Base-by-base conservation (phyloP, 2,329 filamentous ascomycete species). In the Colletotrichum truncatum region DNA sequence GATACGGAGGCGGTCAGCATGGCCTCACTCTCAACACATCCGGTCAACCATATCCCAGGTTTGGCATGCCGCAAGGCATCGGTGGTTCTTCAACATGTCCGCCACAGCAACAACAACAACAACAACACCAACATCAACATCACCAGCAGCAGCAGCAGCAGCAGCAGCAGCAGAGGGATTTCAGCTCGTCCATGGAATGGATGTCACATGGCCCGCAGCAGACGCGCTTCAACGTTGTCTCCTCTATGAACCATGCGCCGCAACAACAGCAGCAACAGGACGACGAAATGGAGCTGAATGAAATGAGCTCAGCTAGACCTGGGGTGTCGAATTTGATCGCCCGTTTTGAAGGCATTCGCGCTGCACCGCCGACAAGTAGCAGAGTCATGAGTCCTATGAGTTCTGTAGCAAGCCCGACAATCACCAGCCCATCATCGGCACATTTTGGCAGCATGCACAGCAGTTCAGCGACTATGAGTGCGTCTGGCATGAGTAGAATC, bases 301-400 rank as follows among this genome's bases (percentile, higher is more conserved):
- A 68, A 16, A 21, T 69, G 4, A 41, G 57, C 14, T 52, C 66
- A 7, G 52, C 67, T 21, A 70, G 71, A 23, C 68, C 72, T 32
- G 74, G 76, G 38, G 78, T 80, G 52, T 74, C 77, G 46, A 76
- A 77, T 46, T 67, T 81, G 48, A 76, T 80, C 61, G 77, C 78
- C 51, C 78, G 80, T 52, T 81, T 81, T 69, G 79, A 81, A 56
- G 59, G 74, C 70, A 48, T 76, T 74, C 69, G 73, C 73, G 38
- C 77, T 74, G 38, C 74, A 6, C 73, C 78, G 57, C 75, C 76
- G 8, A 70, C 68, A 30, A 73, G 71, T 36, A 74, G 72, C 48
- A 66, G 64, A 23, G 67, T 70, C 57, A 68, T 71, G 49, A 77
- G 70, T 54, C 65, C 74, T 45, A 67, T 73, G 12, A 70, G 68